Evolutionary conservation across 1,284 basidiomycete species (phyloP).

Genomic region (Austroboletus novae-zelandiae): DNA sequence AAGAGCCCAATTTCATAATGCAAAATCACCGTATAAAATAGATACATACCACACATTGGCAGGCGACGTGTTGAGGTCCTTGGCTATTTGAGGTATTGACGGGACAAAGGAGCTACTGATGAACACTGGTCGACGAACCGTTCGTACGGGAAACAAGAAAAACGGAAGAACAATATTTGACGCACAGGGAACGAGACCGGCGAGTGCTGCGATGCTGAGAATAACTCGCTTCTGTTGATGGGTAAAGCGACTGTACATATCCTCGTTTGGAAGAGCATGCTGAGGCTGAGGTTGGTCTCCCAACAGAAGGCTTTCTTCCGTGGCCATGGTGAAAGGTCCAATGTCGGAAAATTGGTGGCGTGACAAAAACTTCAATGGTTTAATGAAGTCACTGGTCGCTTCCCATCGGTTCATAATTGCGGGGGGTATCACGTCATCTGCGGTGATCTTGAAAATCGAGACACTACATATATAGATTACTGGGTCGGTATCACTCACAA

Average conservation of each 20-base stretch:
- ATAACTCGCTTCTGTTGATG: constrained; percentile 36
- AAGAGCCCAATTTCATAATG: background rate
- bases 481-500: too few relatives aligned
- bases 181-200: constrained; percentile 25
- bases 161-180: background rate
- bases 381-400: too few relatives aligned
- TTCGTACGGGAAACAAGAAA: background rate
- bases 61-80: constrained; percentile 39
- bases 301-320: constrained; percentile 23
- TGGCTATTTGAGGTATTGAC: constrained; percentile 43
- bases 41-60: constrained; percentile 31
- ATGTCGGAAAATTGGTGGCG: too few relatives aligned
- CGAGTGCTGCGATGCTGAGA: constrained; percentile 40
- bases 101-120: constrained; percentile 46
- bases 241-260: constrained; percentile 44
- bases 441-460: too few relatives aligned
- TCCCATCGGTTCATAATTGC: too few relatives aligned
- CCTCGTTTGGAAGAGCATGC: constrained; percentile 7
- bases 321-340: constrained; percentile 11
- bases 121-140: constrained; percentile 35
- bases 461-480: too few relatives aligned
- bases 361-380: too few relatives aligned
- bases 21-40: background rate
- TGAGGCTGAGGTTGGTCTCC: constrained; percentile 6
- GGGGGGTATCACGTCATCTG: too few relatives aligned